A percentile compares a stretch with the other conserved stretches of the same genome.
Evolutionary conservation across 2,329 filamentous ascomycete genomes (phyloP).

Genomic region (Xylaria polymorpha): DNA sequence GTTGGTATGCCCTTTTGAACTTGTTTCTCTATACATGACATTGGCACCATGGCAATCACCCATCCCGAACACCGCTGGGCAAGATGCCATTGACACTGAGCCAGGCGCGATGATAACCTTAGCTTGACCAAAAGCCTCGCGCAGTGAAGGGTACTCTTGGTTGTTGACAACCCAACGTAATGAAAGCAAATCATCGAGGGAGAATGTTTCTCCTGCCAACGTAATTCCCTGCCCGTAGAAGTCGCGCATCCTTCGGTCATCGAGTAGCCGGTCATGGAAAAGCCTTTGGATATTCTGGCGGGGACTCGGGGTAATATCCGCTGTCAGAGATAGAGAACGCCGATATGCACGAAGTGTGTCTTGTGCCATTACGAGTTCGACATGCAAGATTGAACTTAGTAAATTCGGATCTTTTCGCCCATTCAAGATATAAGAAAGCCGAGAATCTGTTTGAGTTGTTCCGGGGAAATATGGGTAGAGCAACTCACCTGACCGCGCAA

Average conservation of each 20-base stretch:
- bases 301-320: not conserved
- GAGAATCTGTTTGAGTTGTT: conserved; percentile 9
- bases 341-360: conserved; percentile 32
- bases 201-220: conserved; percentile 1
- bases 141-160: conserved; percentile 11
- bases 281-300: conserved; percentile 23
- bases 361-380: conserved; percentile 35
- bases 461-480: conserved; percentile 31
- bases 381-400: conserved; percentile 24
- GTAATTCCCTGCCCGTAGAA: conserved; percentile 20
- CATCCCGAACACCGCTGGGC: conserved; percentile 29
- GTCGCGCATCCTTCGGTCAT: conserved; percentile 17
- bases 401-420: conserved; percentile 1
- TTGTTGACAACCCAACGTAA: conserved; percentile 26
- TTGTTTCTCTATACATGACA: conserved; percentile 20
- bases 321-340: conserved; percentile 16
- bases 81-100: conserved; percentile 6
- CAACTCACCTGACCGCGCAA: conserved; percentile 21
- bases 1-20: not conserved
- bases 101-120: not conserved
- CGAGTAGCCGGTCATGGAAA: conserved; percentile 25
- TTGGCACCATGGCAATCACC: conserved; percentile 31
- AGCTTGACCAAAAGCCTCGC: conserved; percentile 15
- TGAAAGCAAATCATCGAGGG: conserved; percentile 18
- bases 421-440: conserved; percentile 16